phyloP scores from a whole-genome alignment of 306 rosid genomes.

The Rosa multiflora region DNA sequence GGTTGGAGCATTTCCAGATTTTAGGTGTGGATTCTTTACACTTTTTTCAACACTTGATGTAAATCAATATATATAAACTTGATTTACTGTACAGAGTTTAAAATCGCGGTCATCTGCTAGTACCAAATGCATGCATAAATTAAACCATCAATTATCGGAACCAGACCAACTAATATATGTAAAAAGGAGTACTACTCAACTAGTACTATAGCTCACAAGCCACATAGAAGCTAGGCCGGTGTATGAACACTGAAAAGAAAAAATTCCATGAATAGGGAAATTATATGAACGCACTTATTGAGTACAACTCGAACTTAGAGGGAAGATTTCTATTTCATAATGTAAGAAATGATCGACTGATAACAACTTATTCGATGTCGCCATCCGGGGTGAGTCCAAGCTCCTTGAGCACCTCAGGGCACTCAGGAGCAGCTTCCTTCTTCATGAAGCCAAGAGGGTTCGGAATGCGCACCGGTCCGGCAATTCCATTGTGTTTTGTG shows the following conservation, averaged over 20 bases:
- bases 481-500: slow-evolving; percentile 62
- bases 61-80: not conserved
- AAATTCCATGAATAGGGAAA: not conserved
- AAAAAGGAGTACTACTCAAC: not conserved
- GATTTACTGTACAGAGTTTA: not conserved
- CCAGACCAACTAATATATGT: not conserved
- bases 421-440: slow-evolving; percentile 33
- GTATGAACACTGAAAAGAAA: not conserved
- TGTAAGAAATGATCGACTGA: not conserved
- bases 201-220: not conserved
- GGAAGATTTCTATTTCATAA: not conserved
- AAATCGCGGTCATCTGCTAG: not conserved
- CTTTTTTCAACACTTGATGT: not conserved
- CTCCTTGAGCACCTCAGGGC: slow-evolving; percentile 47
- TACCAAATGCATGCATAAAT: not conserved
- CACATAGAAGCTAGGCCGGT: not conserved
- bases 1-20: too few relatives aligned
- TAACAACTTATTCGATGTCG: not conserved
- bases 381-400: slow-evolving; percentile 45
- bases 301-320: not conserved
- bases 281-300: not conserved
- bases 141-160: not conserved
- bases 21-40: too few relatives aligned
- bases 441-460: slow-evolving; percentile 81
- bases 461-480: slow-evolving; percentile 38